Conservation (phyloP, 2,329 filamentous ascomycete species). For the Fusarium napiforme region DNA sequence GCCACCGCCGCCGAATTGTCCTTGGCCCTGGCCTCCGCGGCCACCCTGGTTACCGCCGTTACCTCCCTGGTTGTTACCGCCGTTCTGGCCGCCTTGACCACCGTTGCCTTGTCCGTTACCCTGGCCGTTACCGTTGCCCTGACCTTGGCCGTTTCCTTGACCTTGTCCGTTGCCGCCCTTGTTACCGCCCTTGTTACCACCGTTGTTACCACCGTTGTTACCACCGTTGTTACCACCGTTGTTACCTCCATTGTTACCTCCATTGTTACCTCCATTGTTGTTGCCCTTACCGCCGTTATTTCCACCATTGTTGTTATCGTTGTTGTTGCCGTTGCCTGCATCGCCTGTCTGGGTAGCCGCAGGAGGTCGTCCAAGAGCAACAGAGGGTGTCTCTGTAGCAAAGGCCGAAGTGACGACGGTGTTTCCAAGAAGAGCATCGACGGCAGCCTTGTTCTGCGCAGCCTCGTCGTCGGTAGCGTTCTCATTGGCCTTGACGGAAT, state of each 20-base stretch:
- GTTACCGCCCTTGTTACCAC: conserved; percentile 3
- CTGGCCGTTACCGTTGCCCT: background rate
- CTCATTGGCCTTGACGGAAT: conserved; percentile 55
- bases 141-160: background rate
- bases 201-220: conserved; percentile 4
- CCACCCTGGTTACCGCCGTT: background rate
- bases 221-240: background rate
- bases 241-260: background rate
- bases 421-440: conserved; percentile 51
- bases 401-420: conserved; percentile 45
- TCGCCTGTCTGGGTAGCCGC: conserved; percentile 9
- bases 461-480: conserved; percentile 49
- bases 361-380: conserved; percentile 32
- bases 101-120: background rate
- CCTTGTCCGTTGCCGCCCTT: background rate
- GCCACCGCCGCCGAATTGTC: background rate
- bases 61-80: background rate
- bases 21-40: background rate
- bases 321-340: conserved; percentile 2
- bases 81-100: background rate
- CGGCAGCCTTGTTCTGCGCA: conserved; percentile 50
- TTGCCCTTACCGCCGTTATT: background rate
- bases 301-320: conserved; percentile 8
- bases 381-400: conserved; percentile 49
- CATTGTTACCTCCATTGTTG: background rate